phyloP scores from a whole-genome alignment of 2,329 filamentous ascomycete species.

The Madurella mycetomatis region DNA sequence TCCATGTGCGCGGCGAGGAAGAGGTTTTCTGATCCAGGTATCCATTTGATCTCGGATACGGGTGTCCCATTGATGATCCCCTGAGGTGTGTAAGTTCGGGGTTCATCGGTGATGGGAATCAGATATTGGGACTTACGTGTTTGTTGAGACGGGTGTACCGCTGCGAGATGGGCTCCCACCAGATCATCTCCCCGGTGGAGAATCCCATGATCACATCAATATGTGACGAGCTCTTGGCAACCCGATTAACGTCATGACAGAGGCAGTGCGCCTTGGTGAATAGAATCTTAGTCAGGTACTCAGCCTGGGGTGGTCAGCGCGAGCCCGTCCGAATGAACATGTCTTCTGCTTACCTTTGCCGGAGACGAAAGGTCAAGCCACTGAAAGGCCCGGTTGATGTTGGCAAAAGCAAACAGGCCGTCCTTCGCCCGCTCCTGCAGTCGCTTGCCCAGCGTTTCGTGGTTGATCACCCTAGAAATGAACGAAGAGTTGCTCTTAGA shows the following conservation, averaged over 20 bases:
- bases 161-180: conserved; percentile 96
- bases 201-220: conserved; percentile 94
- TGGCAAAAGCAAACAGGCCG: conserved; percentile 86
- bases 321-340: neutral
- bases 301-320: conserved; percentile 52
- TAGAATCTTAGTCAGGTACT: conserved; percentile 90
- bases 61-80: conserved; percentile 83
- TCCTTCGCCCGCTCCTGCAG: conserved; percentile 73
- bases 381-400: conserved; percentile 91
- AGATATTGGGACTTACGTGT: conserved; percentile 55
- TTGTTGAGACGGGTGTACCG: conserved; percentile 96
- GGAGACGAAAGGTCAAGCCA: conserved; percentile 86
- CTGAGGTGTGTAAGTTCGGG: conserved; percentile 37
- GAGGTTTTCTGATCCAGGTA: conserved; percentile 87
- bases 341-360: conserved; percentile 49
- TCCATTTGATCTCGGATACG: conserved; percentile 84
- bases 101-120: neutral
- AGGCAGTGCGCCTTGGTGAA: conserved; percentile 96
- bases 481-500: conserved; percentile 98
- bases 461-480: conserved; percentile 90
- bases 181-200: conserved; percentile 93
- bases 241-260: conserved; percentile 84
- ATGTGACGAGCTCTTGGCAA: conserved; percentile 75
- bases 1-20: conserved; percentile 93
- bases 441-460: conserved; percentile 75